phyloP scores from a whole-genome alignment of 768 basidiomycete species.

The Infundibulicybe gibba region DNA sequence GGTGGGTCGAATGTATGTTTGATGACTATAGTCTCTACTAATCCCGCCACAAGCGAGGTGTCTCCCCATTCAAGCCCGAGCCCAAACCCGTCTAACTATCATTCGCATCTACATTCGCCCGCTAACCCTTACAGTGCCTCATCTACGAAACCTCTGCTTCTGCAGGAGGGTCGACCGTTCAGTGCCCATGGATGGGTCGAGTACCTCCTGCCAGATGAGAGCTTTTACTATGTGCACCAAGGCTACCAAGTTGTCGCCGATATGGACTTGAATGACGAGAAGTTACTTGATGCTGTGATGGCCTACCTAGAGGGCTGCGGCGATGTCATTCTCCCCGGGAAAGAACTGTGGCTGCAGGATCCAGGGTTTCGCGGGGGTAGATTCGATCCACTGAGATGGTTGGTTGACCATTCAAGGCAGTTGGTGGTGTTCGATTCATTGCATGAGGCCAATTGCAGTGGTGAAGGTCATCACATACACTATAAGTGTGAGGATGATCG shows the following conservation, averaged over 20 bases:
- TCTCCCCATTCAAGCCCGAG: no score
- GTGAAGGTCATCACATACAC: constrained; percentile 6
- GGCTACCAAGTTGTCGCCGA: constrained; percentile 65
- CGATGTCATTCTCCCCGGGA: constrained; percentile 25
- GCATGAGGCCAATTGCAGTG: constrained; percentile 14
- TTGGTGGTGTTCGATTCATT: constrained; percentile 39
- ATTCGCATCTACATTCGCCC: no score
- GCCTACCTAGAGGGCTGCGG: constrained; percentile 39
- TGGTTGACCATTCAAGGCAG: constrained; percentile 65
- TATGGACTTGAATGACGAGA: constrained; percentile 54
- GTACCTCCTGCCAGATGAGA: constrained; percentile 67
- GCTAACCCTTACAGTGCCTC: no score
- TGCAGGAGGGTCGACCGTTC: no score
- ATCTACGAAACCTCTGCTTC: no score
- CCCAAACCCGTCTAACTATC: no score
- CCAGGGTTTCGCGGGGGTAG: constrained; percentile 22
- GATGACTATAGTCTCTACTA: no score
- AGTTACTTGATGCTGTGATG: constrained; percentile 45
- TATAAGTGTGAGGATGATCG: constrained; percentile 33
- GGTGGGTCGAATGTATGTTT: no score
- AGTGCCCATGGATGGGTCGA: constrained; percentile 59
- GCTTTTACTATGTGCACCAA: constrained; percentile 68
- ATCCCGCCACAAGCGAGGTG: no score
- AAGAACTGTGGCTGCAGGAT: constrained; percentile 66
- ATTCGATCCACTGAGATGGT: constrained; percentile 40